Evolutionary conservation across 2,329 filamentous ascomycete genomes (phyloP).

Genomic region (Mariannaea elegans): DNA sequence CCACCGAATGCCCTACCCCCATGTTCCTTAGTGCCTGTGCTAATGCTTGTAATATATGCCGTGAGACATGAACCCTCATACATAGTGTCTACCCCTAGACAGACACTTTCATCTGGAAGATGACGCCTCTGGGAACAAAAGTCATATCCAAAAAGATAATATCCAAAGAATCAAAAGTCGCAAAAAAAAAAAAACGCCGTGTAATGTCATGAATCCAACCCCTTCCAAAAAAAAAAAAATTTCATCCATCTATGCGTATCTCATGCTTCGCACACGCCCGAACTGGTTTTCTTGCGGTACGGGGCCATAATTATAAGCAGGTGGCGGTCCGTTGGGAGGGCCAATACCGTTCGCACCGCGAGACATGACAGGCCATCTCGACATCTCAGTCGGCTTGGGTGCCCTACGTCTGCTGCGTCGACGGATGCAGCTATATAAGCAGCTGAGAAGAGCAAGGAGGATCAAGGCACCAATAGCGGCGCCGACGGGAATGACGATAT

Average conservation of each 20-base stretch:
- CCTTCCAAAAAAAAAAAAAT: not conserved
- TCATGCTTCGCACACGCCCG: conserved; percentile 38
- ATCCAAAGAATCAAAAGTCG: not conserved
- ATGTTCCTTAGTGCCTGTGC: not conserved
- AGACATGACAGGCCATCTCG: conserved; percentile 36
- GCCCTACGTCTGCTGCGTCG: conserved; percentile 36
- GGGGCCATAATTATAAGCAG: conserved; percentile 34
- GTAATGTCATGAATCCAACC: not conserved
- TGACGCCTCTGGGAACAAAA: too few species aligned
- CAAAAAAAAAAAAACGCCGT: not conserved
- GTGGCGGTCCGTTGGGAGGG: conserved; percentile 27
- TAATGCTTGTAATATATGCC: not conserved
- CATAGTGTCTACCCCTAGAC: too few species aligned
- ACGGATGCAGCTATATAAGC: conserved; percentile 63
- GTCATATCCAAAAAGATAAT: not conserved
- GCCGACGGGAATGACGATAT: conserved; percentile 83
- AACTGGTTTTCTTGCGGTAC: conserved; percentile 27
- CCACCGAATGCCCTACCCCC: not conserved
- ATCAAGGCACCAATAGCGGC: conserved; percentile 77
- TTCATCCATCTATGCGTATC: conserved; percentile 41
- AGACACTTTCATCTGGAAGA: not conserved
- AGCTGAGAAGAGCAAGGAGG: conserved; percentile 73
- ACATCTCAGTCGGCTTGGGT: conserved; percentile 39
- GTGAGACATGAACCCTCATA: not conserved
- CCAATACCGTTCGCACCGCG: conserved; percentile 26